Evolutionary conservation across 1,284 basidiomycete genomes (phyloP).

Genomic region (Apiotrichum sp.): DNA sequence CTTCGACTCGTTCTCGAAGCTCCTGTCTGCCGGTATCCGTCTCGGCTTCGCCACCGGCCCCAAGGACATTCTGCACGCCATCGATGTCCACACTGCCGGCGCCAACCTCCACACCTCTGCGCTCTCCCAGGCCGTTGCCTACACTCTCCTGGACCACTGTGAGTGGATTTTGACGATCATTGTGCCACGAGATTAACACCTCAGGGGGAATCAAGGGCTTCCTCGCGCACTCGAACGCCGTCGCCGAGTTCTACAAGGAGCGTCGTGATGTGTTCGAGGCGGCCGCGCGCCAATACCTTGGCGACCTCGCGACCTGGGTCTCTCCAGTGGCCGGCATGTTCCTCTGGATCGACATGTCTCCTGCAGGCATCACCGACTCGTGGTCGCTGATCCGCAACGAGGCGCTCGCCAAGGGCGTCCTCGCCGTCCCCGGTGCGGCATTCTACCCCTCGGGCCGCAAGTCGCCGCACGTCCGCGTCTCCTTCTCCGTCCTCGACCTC

Average conservation of each 20-base stretch:
- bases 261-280: constrained; percentile 73
- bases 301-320: constrained; percentile 73
- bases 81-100: constrained; percentile 56
- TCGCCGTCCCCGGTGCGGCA: constrained; percentile 71
- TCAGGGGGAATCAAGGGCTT: constrained; percentile 66
- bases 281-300: constrained; percentile 66
- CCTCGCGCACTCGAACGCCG: constrained; percentile 60
- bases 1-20: constrained; percentile 83
- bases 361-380: constrained; percentile 55
- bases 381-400: constrained; percentile 68
- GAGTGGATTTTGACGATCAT: constrained; percentile 3
- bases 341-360: constrained; percentile 61
- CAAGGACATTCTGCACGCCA: constrained; percentile 61
- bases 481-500: constrained; percentile 68
- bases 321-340: constrained; percentile 87
- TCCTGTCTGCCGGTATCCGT: constrained; percentile 64
- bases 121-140: constrained; percentile 69
- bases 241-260: constrained; percentile 71
- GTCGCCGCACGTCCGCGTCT: constrained; percentile 68
- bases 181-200: not conserved
- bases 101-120: constrained; percentile 74
- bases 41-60: constrained; percentile 77
- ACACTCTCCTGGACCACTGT: constrained; percentile 66
- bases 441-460: constrained; percentile 67
- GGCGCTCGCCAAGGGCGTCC: constrained; percentile 72